These are phyloP conservation scores for Toxoplasma gondii DNA, from an alignment of 169 alveolate species.

Conservation along the genomic window DNA sequence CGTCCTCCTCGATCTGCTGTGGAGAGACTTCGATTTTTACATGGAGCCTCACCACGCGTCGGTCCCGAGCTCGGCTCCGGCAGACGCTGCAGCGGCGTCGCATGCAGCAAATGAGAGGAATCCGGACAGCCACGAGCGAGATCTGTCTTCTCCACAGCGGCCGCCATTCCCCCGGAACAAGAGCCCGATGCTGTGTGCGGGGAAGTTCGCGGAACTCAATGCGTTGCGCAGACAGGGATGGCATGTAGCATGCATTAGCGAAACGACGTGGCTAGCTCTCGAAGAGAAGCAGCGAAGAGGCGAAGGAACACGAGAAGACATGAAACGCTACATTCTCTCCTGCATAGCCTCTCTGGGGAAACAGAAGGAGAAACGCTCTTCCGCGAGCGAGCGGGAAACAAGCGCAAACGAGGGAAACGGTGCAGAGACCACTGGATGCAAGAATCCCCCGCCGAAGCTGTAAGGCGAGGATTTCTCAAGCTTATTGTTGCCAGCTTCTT, in stretches of 20 bases:
- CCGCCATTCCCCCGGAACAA: not conserved
- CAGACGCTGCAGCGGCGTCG: not conserved
- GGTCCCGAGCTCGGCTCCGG: not conserved
- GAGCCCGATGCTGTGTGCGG: slow-evolving; percentile 7
- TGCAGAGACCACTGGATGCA: not conserved
- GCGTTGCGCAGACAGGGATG: slow-evolving; percentile 27
- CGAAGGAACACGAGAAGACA: not conserved
- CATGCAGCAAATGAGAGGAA: not conserved
- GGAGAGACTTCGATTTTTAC: slow-evolving; percentile 28
- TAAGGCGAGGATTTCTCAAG: no score
- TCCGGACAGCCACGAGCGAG: not conserved
- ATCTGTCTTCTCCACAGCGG: not conserved
- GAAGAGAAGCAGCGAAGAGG: not conserved
- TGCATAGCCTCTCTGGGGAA: slow-evolving; percentile 14
- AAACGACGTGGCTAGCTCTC: not conserved
- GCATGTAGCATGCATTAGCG: slow-evolving; percentile 4
- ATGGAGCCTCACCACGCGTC: not conserved
- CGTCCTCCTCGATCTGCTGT: slow-evolving; percentile 1
- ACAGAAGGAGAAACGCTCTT: not conserved
- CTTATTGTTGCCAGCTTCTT: not conserved
- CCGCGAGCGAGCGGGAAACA: not conserved
- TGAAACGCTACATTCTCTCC: not conserved
- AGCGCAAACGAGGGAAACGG: not conserved
- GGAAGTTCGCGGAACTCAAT: slow-evolving; percentile 33
- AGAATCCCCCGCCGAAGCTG: not conserved